Conservation (phyloP, 2,329 filamentous ascomycete species). For the Cladosporium sp. region DNA sequence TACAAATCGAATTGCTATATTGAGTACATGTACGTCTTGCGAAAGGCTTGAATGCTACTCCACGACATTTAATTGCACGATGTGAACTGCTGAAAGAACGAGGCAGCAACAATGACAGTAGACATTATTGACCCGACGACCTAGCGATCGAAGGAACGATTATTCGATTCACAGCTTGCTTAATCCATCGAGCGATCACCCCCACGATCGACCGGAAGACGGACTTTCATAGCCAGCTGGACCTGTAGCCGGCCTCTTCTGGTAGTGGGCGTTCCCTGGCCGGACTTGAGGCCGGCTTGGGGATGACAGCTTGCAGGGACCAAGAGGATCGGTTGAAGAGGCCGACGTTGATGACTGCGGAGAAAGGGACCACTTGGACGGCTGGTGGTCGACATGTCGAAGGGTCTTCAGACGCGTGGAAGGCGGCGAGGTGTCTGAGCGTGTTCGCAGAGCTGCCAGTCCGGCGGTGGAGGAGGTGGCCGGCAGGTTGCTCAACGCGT, state of each 20-base stretch:
- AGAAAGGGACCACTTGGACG: background rate
- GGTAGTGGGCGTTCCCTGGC: background rate
- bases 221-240: background rate
- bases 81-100: no score
- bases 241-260: background rate
- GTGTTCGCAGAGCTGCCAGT: no score
- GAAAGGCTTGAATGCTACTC: no score
- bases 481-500: background rate
- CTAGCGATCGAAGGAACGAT: no score
- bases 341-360: background rate
- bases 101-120: no score
- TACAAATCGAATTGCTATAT: no score
- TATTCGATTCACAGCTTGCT: no score
- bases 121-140: no score
- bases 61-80: no score
- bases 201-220: background rate
- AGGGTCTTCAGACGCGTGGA: background rate
- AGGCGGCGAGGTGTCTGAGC: background rate
- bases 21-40: no score
- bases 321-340: background rate
- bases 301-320: background rate
- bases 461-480: background rate
- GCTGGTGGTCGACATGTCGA: background rate
- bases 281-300: constrained; percentile 3
- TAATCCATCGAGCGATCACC: background rate